Percentiles rank a stretch among this genome's conserved stretches.
phyloP scores from a whole-genome alignment of 441 rosid species.

The Erodium moschatum region DNA sequence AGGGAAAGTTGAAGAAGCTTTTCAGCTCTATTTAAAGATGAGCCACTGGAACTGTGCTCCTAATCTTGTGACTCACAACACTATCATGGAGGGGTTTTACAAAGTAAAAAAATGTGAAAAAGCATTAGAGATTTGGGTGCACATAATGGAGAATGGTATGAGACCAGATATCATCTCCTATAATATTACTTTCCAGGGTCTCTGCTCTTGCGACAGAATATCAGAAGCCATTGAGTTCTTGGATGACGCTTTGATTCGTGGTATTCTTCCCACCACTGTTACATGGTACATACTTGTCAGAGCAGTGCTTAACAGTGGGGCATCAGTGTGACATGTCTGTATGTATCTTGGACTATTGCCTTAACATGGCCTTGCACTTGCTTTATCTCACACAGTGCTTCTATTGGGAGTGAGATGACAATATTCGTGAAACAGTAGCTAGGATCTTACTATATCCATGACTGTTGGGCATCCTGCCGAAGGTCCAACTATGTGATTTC shows the following conservation, averaged over 20 bases:
- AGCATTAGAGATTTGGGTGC: constrained; percentile 57
- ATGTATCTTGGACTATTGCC: constrained; percentile 15
- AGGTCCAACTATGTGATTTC: background rate
- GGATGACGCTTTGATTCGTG: constrained; percentile 53
- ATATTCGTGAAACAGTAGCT: background rate
- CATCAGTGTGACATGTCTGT: constrained; percentile 10
- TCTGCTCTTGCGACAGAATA: constrained; percentile 55
- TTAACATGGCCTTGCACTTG: background rate
- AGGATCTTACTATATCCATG: background rate
- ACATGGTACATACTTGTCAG: constrained; percentile 79
- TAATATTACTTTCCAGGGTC: constrained; percentile 59
- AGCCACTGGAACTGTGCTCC: constrained; percentile 42
- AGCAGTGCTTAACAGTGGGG: constrained; percentile 40
- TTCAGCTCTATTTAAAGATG: constrained; percentile 48
- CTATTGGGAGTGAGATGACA: background rate
- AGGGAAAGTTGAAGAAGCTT: constrained; percentile 57
- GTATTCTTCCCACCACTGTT: constrained; percentile 46
- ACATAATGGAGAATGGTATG: constrained; percentile 42
- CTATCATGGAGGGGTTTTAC: constrained; percentile 74
- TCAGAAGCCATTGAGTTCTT: constrained; percentile 49
- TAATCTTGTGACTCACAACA: constrained; percentile 74
- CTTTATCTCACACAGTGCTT: background rate
- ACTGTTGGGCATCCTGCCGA: background rate
- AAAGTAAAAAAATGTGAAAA: constrained; percentile 44
- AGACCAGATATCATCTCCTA: constrained; percentile 74